Percentiles rank a stretch among this genome's conserved stretches.
These are phyloP conservation scores for Chrysosporium queenslandicum DNA, from an alignment of 2,329 filamentous ascomycete genomes.

Conservation along the genomic window DNA sequence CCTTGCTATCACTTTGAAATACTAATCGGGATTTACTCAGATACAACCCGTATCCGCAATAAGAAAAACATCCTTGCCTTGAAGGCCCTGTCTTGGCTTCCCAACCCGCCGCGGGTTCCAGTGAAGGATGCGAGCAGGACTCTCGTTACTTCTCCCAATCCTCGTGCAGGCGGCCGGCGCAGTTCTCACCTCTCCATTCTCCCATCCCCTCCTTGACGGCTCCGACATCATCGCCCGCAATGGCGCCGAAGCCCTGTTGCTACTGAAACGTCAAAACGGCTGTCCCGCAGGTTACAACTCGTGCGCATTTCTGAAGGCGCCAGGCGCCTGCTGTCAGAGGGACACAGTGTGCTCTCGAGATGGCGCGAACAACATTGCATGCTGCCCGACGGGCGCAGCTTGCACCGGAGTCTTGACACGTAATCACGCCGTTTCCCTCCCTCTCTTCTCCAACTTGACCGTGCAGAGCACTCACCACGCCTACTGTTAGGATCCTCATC, in stretches of 20 bases:
- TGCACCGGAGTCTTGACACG: constrained; percentile 48
- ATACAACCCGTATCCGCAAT: no score
- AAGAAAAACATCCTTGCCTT: no score
- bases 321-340: constrained; percentile 47
- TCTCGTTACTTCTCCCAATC: constrained; percentile 10
- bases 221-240: constrained; percentile 10
- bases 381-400: constrained; percentile 48
- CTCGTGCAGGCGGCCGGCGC: constrained; percentile 3
- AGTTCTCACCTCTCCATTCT: constrained; percentile 12
- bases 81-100: no score
- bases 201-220: constrained; percentile 8
- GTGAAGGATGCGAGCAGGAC: constrained; percentile 10
- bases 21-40: no score
- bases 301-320: constrained; percentile 44
- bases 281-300: constrained; percentile 46
- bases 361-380: constrained; percentile 48
- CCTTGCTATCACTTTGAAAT: no score
- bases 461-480: constrained; percentile 17
- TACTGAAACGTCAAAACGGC: constrained; percentile 22
- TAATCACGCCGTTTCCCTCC: not conserved
- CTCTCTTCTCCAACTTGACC: not conserved
- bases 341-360: constrained; percentile 48
- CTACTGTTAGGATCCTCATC: constrained; percentile 16
- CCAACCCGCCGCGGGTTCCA: not conserved
- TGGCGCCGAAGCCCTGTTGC: constrained; percentile 5